Base-by-base conservation (phyloP, 306 rosid species). In the Mucuna pruriens region DNA sequence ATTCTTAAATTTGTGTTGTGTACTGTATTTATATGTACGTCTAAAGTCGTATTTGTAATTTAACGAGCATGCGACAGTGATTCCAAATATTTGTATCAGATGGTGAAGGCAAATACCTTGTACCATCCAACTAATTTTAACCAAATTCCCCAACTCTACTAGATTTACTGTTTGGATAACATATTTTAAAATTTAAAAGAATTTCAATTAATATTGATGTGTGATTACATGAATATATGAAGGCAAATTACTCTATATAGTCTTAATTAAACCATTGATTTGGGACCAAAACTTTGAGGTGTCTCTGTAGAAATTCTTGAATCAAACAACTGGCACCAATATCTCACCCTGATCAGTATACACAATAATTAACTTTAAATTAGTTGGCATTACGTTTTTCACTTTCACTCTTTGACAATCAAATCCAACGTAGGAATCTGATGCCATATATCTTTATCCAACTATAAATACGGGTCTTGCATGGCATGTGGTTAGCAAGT, bases 381-480 rank as follows among this genome's bases (percentile, higher is more conserved):
- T 8, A 81, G 13, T 48, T 29, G 54, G 75, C 23, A 44, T 45
- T 57, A 55, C 34, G 44, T 44, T 1, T 55, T 12, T 38, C 60
- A 26, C 48, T 23, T 38, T 17, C 46, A 83, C 77, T 76, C 69
- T 20, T 25, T 17, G 10, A 16, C 25, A 74, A 75, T 40, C 15
- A 44, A 66, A 20, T 82, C 54, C 65, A 39, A 19, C n/a, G 7
- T n/a, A 48, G 23, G 31, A 29, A 1, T 51, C 12, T 77, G 61
- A 76, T 40, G 67, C 78, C 36, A 42, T n/a, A n/a, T n/a, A n/a
- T 63, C 71, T 39, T 51, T 22, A n/a, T 80, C 31, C 71, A 80
- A 25, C 55, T 85, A 80, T 80, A 84, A 79, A 80, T 40, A 25
- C 51, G 7, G 33, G 46, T 15, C 39, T 8, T 80, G 39, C 73